phyloP scores from a whole-genome alignment of 306 rosid genomes.

The Cicer chorassanicum region DNA sequence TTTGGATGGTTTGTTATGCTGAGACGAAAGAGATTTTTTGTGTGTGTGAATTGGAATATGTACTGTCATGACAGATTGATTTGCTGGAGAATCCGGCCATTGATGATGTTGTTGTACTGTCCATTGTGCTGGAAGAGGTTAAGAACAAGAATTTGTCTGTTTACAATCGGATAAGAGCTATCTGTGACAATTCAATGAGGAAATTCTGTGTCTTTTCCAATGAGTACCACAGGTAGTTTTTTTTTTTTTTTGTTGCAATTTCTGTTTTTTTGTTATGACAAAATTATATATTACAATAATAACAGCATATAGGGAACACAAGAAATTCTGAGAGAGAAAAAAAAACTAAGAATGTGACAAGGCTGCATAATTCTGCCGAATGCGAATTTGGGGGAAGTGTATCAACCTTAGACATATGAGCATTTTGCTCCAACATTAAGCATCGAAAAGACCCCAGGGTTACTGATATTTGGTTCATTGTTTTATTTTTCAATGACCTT shows the following conservation, averaged over 20 bases:
- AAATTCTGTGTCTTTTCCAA: constrained; percentile 85
- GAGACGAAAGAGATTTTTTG: not conserved
- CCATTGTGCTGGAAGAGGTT: constrained; percentile 87
- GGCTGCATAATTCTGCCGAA: not conserved
- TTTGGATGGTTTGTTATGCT: not conserved
- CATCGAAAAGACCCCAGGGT: not conserved
- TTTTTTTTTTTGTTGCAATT: not conserved
- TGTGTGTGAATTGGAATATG: not conserved
- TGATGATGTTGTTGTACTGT: constrained; percentile 80
- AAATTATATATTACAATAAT: not conserved
- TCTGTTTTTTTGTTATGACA: not conserved
- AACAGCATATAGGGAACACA: constrained; percentile 4
- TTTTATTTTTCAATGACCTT: not conserved
- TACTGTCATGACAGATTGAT: constrained; percentile 70
- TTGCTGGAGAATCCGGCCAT: constrained; percentile 89
- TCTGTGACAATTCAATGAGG: constrained; percentile 68
- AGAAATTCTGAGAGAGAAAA: not conserved
- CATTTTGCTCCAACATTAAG: not conserved
- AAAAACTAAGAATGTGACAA: not conserved
- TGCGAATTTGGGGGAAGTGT: not conserved
- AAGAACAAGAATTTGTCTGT: constrained; percentile 79
- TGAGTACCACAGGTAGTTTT: constrained; percentile 79
- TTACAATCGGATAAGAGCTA: constrained; percentile 78
- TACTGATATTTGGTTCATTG: not conserved
- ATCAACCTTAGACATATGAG: not conserved